Evolutionary conservation across 148 eudicot genomes (phyloP).

Genomic region (Fagopyrum tataricum): DNA sequence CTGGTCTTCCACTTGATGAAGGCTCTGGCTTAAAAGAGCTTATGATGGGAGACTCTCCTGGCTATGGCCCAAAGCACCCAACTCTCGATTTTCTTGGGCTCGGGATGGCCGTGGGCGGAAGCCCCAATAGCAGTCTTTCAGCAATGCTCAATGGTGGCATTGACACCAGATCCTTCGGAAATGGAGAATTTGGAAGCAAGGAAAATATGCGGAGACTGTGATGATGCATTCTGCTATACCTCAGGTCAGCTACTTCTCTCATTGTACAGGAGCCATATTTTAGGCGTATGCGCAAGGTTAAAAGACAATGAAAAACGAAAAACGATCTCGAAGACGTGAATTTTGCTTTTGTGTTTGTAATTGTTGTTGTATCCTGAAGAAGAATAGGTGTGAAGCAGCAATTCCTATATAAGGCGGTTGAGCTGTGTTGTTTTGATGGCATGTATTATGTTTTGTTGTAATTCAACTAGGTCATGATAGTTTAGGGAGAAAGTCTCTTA

Average conservation of each 20-base stretch:
- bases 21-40: conserved; percentile 72
- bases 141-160: conserved; percentile 61
- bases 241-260: conserved; percentile 11
- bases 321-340: neutral
- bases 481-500: neutral
- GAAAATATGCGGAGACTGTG: conserved; percentile 43
- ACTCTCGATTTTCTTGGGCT: conserved; percentile 91
- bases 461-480: conserved; percentile 3
- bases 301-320: neutral
- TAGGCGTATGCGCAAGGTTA: neutral
- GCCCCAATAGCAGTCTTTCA: conserved; percentile 46
- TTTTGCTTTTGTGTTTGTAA: conserved; percentile 8
- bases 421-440: conserved; percentile 7
- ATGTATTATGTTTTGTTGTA: conserved; percentile 3
- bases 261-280: neutral
- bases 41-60: conserved; percentile 79
- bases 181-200: conserved; percentile 45
- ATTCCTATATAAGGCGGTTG: conserved; percentile 1
- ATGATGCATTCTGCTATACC: conserved; percentile 16
- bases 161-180: conserved; percentile 41
- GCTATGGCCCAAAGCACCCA: conserved; percentile 73
- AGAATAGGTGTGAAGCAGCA: neutral
- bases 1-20: conserved; percentile 53
- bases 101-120: conserved; percentile 77
- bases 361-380: neutral